phyloP scores from a whole-genome alignment of 352 stramenopile genomes.

The Blastocystis sp. region DNA sequence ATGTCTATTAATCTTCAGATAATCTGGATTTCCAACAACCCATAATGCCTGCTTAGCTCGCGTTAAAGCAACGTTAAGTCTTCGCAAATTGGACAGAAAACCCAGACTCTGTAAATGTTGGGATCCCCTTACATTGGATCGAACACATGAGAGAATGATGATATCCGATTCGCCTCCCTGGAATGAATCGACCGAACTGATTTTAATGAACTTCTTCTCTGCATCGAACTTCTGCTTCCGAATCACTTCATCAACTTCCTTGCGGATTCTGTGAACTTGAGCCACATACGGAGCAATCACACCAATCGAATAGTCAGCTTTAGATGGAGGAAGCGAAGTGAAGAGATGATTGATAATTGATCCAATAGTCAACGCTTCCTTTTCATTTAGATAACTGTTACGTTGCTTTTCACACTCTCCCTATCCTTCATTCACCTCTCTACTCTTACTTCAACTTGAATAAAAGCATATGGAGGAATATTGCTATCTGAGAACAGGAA shows the following conservation, averaged over 20 bases:
- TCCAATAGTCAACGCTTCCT: not conserved
- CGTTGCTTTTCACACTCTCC: constrained; percentile 27
- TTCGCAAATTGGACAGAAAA: constrained; percentile 29
- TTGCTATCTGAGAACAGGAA: not conserved
- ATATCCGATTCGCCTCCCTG: constrained; percentile 53
- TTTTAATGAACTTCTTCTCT: constrained; percentile 22
- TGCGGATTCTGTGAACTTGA: constrained; percentile 30
- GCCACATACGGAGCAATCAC: constrained; percentile 15
- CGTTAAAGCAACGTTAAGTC: constrained; percentile 51
- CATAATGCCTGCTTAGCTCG: constrained; percentile 59
- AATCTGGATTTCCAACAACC: constrained; percentile 37
- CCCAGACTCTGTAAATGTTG: not conserved
- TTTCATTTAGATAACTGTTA: not conserved
- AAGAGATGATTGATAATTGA: not conserved
- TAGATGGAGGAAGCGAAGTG: not conserved
- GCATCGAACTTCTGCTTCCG: not conserved
- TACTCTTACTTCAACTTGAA: not conserved
- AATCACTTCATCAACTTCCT: not conserved
- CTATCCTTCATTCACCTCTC: not conserved
- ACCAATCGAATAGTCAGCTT: constrained; percentile 13
- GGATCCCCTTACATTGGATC: not conserved
- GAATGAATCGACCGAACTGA: constrained; percentile 49
- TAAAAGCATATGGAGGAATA: constrained; percentile 4
- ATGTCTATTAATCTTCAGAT: constrained; percentile 20
- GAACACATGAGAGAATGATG: constrained; percentile 57